Evolutionary conservation across 2,329 filamentous ascomycete species (phyloP).

Genomic region (Rutstroemia sp.): DNA sequence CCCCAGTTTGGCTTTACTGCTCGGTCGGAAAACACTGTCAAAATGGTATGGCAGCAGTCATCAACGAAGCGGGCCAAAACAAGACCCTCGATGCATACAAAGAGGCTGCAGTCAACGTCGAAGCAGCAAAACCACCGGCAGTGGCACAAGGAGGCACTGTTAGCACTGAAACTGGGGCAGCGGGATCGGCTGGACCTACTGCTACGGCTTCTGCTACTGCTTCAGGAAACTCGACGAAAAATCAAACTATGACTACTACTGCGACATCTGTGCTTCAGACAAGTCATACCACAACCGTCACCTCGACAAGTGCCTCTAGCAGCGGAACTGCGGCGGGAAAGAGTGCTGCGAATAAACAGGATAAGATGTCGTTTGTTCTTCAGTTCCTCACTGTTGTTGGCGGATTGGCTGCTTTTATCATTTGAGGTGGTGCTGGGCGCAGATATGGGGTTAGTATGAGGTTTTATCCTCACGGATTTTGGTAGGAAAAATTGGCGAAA

Average conservation of each 20-base stretch:
- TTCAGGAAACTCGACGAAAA: not conserved
- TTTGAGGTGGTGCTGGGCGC: not conserved
- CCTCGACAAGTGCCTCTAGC: not conserved
- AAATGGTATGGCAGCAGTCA: conserved; percentile 29
- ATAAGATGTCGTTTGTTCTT: conserved; percentile 9
- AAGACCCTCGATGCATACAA: not conserved
- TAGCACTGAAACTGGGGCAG: not conserved
- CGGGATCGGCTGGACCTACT: not conserved
- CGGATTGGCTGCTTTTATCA: conserved; percentile 19
- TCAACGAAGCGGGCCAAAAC: conserved; percentile 29
- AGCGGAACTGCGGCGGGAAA: not conserved
- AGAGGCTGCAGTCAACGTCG: not conserved
- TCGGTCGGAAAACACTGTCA: conserved; percentile 68
- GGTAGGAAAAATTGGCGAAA: not conserved
- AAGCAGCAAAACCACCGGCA: not conserved
- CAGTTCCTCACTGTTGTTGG: conserved; percentile 14
- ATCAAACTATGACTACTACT: not conserved
- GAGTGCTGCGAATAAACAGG: conserved; percentile 7
- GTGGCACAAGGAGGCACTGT: not conserved
- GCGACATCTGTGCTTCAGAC: not conserved
- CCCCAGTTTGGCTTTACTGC: conserved; percentile 75
- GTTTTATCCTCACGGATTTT: not conserved
- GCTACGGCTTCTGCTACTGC: not conserved
- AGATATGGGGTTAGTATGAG: not conserved
- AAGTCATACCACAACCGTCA: not conserved